A percentile compares a stretch with the other conserved stretches of the same genome.
These are phyloP conservation scores for Citrus trifoliata DNA, from an alignment of 345 rosid genomes.

Conservation along the genomic window DNA sequence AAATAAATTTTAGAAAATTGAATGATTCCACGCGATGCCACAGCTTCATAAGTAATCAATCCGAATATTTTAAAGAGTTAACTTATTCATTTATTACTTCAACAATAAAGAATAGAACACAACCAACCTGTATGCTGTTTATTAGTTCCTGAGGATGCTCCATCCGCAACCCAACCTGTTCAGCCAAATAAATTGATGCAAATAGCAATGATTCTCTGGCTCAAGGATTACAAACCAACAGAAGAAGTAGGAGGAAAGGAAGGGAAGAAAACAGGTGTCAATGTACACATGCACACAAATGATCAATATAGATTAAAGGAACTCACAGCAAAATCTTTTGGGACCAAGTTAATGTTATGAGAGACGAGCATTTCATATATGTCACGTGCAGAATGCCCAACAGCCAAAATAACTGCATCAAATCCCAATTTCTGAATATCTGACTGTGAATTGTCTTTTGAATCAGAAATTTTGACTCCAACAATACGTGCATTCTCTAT, in stretches of 20 bases:
- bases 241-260: not conserved
- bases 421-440: conserved; percentile 38
- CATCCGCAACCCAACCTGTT: conserved; percentile 87
- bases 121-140: conserved; percentile 73
- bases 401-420: conserved; percentile 88
- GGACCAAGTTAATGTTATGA: conserved; percentile 66
- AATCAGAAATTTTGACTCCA: conserved; percentile 69
- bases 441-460: conserved; percentile 35
- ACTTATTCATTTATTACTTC: too few relatives aligned
- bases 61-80: not conserved
- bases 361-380: conserved; percentile 86
- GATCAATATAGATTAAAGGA: not conserved
- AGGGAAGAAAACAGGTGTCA: not conserved
- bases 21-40: not conserved
- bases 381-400: conserved; percentile 98
- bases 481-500: conserved; percentile 57
- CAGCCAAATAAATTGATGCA: conserved; percentile 18
- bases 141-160: conserved; percentile 98
- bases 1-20: not conserved
- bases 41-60: not conserved
- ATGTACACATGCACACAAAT: not conserved
- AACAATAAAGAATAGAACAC: not conserved
- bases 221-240: not conserved
- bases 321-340: conserved; percentile 93
- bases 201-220: not conserved